phyloP scores from a whole-genome alignment of 257 asterid species.

The Plantago ovata region DNA sequence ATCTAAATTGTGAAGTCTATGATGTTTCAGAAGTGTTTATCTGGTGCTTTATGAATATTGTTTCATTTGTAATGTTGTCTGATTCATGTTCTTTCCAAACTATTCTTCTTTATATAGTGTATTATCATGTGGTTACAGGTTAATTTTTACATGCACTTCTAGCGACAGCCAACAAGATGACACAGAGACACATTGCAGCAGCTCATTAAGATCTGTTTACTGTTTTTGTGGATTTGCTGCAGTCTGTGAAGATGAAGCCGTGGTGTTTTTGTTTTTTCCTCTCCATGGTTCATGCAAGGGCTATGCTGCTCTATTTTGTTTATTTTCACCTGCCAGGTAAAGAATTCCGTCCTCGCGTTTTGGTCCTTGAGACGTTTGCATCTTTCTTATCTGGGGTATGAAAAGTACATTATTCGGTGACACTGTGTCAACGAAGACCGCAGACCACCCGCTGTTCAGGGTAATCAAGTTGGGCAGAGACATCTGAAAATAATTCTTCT shows the following conservation, averaged over 20 bases:
- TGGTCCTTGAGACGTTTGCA: no score
- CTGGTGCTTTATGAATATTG: no score
- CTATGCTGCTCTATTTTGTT: not conserved
- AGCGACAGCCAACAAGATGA: slow-evolving; percentile 6
- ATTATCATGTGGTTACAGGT: not conserved
- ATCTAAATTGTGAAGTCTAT: not conserved
- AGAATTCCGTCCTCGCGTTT: not conserved
- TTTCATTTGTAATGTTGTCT: not conserved
- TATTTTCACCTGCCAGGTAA: not conserved
- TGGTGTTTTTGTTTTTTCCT: not conserved
- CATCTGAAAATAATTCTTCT: no score
- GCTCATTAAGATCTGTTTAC: not conserved
- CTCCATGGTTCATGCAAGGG: slow-evolving; percentile 1
- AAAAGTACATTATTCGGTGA: no score
- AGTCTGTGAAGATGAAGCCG: not conserved
- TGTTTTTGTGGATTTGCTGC: not conserved
- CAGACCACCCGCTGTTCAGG: no score
- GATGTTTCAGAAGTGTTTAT: not conserved
- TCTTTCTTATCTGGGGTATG: no score
- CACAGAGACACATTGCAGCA: not conserved
- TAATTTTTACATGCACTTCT: not conserved
- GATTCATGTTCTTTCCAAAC: not conserved
- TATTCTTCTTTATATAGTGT: not conserved
- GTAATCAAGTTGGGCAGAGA: no score
- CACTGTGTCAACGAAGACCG: no score